phyloP scores from a whole-genome alignment of 768 basidiomycete genomes.

The Phlebiopsis flavidoalba region DNA sequence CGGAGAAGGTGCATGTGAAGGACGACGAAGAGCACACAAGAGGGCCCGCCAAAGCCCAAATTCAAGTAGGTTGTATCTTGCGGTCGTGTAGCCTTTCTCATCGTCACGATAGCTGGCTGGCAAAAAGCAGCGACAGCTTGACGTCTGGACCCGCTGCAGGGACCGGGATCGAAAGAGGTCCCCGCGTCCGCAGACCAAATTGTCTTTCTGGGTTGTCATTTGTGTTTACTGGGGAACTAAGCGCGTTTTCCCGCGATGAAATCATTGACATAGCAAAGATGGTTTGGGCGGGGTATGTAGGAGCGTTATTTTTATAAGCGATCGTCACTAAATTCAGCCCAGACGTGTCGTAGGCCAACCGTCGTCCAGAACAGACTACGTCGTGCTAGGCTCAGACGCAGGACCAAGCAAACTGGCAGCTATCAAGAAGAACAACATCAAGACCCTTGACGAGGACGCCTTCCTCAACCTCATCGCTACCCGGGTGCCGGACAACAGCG shows the following conservation, averaged over 20 bases:
- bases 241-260: slow-evolving; percentile 83
- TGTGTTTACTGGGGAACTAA: slow-evolving; percentile 94
- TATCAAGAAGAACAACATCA: slow-evolving; percentile 75
- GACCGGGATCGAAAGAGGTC: slow-evolving; percentile 52
- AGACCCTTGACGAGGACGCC: slow-evolving; percentile 79
- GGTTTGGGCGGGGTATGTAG: slow-evolving; percentile 80
- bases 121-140: slow-evolving; percentile 54
- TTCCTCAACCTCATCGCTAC: slow-evolving; percentile 81
- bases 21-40: slow-evolving; percentile 7
- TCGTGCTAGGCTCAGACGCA: slow-evolving; percentile 83
- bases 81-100: not conserved
- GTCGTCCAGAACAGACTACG: slow-evolving; percentile 85
- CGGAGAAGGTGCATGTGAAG: slow-evolving; percentile 2
- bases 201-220: slow-evolving; percentile 84
- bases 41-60: slow-evolving; percentile 27
- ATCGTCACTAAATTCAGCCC: not conserved
- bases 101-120: slow-evolving; percentile 36
- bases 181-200: slow-evolving; percentile 69
- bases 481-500: slow-evolving; percentile 41
- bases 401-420: slow-evolving; percentile 85
- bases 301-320: not conserved
- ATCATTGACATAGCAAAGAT: slow-evolving; percentile 84
- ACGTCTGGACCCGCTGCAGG: slow-evolving; percentile 52
- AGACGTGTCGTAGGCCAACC: slow-evolving; percentile 87
- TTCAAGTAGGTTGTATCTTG: slow-evolving; percentile 24